phyloP scores from a whole-genome alignment of 192 early-diverging fungal species.

The Rhizophagus sp. region DNA sequence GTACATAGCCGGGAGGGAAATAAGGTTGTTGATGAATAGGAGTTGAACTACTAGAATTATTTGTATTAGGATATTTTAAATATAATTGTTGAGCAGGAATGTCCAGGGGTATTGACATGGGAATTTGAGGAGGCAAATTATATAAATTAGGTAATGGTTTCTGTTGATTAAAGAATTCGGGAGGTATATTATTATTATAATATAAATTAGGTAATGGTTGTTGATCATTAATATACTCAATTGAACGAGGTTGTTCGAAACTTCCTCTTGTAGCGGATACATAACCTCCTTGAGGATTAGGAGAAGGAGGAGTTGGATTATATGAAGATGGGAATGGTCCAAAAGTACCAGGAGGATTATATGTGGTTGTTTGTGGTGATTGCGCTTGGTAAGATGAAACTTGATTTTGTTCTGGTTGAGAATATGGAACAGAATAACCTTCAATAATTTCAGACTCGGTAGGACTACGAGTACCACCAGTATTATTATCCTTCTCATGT shows the following conservation, averaged over 20 bases:
- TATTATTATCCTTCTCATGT: neutral
- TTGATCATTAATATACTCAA: neutral
- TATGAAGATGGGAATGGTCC: neutral
- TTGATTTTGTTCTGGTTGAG: neutral
- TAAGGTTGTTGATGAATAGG: neutral
- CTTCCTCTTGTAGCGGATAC: neutral
- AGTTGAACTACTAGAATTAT: neutral
- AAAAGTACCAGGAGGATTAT: neutral
- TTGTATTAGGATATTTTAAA: neutral
- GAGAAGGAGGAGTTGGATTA: neutral
- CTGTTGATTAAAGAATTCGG: neutral
- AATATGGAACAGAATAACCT: neutral
- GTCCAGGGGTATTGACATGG: neutral
- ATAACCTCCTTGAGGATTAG: neutral
- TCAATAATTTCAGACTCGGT: neutral
- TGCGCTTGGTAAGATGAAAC: neutral
- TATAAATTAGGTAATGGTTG: too few relatives aligned
- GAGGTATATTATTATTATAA: neutral
- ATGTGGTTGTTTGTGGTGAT: neutral
- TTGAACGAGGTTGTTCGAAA: neutral
- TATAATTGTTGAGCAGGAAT: neutral
- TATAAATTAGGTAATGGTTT: neutral
- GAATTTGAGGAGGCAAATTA: neutral
- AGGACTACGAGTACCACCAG: neutral
- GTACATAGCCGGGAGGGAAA: neutral